Evolutionary conservation across 2,329 filamentous ascomycete genomes (phyloP).

Genomic region (Hortaea werneckii): DNA sequence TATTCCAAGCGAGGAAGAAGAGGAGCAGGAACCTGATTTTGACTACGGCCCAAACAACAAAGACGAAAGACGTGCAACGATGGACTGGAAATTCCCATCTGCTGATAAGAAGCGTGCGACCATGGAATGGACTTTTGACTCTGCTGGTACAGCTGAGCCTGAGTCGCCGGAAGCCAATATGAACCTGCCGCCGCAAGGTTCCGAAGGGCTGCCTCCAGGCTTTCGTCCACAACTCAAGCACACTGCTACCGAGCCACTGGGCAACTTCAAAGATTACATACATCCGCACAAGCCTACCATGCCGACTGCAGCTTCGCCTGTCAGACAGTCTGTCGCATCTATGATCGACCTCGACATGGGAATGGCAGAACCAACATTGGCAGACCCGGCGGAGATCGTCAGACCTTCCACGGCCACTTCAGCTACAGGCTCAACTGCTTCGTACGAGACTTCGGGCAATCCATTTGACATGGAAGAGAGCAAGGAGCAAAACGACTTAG

Average conservation of each 20-base stretch:
- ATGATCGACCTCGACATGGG: conserved; percentile 38
- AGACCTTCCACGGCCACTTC: conserved; percentile 36
- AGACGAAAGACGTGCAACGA: conserved; percentile 31
- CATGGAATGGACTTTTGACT: conserved; percentile 47
- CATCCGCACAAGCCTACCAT: conserved; percentile 12
- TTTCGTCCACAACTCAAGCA: conserved; percentile 33
- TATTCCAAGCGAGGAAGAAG: conserved; percentile 21
- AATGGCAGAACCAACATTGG: too few relatives aligned
- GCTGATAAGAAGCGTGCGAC: conserved; percentile 28
- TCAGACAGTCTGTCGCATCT: conserved; percentile 27
- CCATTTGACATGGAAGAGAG: conserved; percentile 41
- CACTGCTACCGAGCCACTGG: conserved; percentile 31
- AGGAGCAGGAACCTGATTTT: conserved; percentile 32
- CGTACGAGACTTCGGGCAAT: conserved; percentile 34
- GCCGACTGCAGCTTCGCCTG: conserved; percentile 25
- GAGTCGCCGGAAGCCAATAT: conserved; percentile 19
- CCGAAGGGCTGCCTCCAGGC: conserved; percentile 18
- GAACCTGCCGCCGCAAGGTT: conserved; percentile 21
- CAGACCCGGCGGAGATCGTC: conserved; percentile 27
- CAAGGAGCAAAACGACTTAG: conserved; percentile 16
- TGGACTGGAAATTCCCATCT: conserved; percentile 47
- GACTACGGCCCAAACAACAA: conserved; percentile 25
- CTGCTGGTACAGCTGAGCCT: conserved; percentile 20
- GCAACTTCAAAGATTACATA: conserved; percentile 29
- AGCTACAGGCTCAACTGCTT: conserved; percentile 23